A percentile compares a stretch with the other conserved stretches of the same genome.
Conservation (phyloP, 805 yeast genomes). For the Pichia scutulata region DNA sequence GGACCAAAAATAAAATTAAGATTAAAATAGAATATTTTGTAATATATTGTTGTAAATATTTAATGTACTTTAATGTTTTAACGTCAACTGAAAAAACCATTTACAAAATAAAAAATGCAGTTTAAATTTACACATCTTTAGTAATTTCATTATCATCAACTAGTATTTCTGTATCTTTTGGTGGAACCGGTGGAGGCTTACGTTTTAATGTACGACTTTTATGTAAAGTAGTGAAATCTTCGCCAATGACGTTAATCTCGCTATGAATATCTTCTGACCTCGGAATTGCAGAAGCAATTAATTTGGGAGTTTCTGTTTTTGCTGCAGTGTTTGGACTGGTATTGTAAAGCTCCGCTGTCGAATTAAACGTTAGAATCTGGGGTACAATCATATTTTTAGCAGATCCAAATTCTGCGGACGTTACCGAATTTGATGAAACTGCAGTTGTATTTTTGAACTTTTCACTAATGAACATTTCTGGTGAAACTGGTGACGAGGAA, state of each 20-base stretch:
- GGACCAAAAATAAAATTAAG: constrained; percentile 17
- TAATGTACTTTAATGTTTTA: not conserved
- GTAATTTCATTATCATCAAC: not conserved
- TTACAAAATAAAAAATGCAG: too few species aligned
- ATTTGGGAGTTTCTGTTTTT: not conserved
- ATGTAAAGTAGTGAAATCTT: not conserved
- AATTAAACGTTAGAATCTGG: not conserved
- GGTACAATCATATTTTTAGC: not conserved
- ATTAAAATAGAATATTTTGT: constrained; percentile 11
- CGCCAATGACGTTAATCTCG: not conserved
- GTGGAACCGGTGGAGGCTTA: not conserved
- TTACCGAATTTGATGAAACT: not conserved
- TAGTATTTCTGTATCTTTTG: not conserved
- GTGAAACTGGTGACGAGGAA: constrained; percentile 13
- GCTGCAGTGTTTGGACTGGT: not conserved
- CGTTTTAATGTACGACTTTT: not conserved
- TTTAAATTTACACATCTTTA: not conserved
- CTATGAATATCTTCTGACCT: not conserved
- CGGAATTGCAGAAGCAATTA: not conserved
- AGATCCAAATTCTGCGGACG: not conserved
- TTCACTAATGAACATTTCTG: constrained; percentile 23
- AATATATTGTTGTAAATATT: not conserved
- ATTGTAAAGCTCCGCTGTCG: not conserved
- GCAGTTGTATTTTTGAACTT: constrained; percentile 11
- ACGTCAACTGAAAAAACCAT: not conserved